Conservation (phyloP, 1,284 basidiomycete species). For the Ustilago bromivora region DNA sequence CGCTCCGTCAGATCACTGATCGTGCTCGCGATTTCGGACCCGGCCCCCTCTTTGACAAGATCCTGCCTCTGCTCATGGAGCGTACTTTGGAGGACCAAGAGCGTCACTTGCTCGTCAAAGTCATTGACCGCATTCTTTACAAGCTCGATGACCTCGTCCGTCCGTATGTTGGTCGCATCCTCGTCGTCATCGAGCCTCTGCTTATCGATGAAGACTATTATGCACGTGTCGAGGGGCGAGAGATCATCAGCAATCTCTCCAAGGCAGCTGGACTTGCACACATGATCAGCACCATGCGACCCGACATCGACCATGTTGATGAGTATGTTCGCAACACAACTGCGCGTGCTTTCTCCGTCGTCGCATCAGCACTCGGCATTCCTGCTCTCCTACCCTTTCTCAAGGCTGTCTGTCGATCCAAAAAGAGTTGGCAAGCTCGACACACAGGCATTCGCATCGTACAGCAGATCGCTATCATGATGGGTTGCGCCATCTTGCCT, state of each 20-base stretch:
- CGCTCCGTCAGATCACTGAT: conserved; percentile 98
- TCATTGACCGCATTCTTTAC: conserved; percentile 98
- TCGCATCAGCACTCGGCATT: conserved; percentile 97
- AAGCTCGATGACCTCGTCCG: conserved; percentile 98
- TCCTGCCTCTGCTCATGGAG: conserved; percentile 97
- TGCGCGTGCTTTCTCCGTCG: conserved; percentile 97
- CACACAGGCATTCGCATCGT: conserved; percentile 99
- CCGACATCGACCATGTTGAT: conserved; percentile 99
- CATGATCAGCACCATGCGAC: conserved; percentile 99
- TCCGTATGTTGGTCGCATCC: conserved; percentile 98
- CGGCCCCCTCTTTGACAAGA: conserved; percentile 99
- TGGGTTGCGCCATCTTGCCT: conserved; percentile 98
- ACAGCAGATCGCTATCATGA: conserved; percentile 99
- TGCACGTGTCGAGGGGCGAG: conserved; percentile 97
- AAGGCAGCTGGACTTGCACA: conserved; percentile 99
- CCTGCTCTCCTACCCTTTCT: conserved; percentile 97
- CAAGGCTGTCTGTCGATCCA: conserved; percentile 96
- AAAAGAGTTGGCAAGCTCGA: conserved; percentile 99
- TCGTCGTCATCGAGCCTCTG: conserved; percentile 98
- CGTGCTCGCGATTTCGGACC: conserved; percentile 98
- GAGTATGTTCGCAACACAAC: conserved; percentile 99
- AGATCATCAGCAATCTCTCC: conserved; percentile 98
- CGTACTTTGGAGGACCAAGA: conserved; percentile 98
- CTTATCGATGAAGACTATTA: conserved; percentile 99
- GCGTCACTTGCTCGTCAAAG: conserved; percentile 97